Evolutionary conservation across 2,329 filamentous ascomycete species (phyloP).

Genomic region (Fusarium bulbicola): DNA sequence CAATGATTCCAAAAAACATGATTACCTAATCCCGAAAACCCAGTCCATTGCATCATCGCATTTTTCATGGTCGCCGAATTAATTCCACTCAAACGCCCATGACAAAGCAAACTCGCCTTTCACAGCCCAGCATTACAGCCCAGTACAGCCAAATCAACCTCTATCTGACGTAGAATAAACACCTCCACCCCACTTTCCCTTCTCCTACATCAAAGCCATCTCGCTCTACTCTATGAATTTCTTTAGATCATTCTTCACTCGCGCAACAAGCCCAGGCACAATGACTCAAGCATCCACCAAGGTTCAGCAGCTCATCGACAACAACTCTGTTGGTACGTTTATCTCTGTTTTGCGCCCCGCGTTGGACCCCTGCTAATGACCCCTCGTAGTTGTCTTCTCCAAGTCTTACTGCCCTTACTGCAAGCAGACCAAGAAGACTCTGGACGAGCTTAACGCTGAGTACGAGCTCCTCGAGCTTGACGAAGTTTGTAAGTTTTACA

Average conservation of each 20-base stretch:
- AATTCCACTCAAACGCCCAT: constrained; percentile 22
- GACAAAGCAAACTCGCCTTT: constrained; percentile 33
- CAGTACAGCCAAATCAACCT: constrained; percentile 1
- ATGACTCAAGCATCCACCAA: constrained; percentile 88
- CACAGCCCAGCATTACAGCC: neutral
- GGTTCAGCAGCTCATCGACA: constrained; percentile 85
- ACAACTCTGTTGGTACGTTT: constrained; percentile 81
- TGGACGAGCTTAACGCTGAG: constrained; percentile 76
- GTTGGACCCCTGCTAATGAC: neutral
- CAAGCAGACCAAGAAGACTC: constrained; percentile 76
- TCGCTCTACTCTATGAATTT: constrained; percentile 66
- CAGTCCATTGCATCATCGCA: constrained; percentile 40
- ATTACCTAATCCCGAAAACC: constrained; percentile 11
- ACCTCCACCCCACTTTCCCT: constrained; percentile 15
- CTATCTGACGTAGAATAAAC: constrained; percentile 29
- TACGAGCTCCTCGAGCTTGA: constrained; percentile 85
- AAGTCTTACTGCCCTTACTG: constrained; percentile 98
- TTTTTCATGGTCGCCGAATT: constrained; percentile 4
- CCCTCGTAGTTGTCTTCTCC: constrained; percentile 81
- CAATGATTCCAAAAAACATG: constrained; percentile 16
- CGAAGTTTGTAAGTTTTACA: constrained; percentile 72
- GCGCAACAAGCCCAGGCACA: constrained; percentile 66
- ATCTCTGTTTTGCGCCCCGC: neutral
- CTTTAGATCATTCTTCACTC: constrained; percentile 75
- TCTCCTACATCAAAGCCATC: constrained; percentile 3